Evolutionary conservation across 352 stramenopile species (phyloP).

Genomic region (Globisporangium cystogenes): DNA sequence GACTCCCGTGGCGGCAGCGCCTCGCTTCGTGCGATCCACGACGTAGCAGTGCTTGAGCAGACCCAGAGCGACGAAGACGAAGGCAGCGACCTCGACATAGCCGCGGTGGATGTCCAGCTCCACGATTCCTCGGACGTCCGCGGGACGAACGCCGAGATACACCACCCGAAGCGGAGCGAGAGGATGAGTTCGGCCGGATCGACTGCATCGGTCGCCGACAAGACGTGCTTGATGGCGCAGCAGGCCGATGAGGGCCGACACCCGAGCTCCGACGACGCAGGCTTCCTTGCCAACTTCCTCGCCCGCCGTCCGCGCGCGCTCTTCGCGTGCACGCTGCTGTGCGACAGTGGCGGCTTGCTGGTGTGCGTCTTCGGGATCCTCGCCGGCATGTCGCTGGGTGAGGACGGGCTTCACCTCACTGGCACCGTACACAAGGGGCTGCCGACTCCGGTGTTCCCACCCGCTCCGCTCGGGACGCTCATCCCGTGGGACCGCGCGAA

Average conservation of each 20-base stretch:
- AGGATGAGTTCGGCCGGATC: neutral
- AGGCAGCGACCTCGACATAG: neutral
- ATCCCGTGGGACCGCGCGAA: constrained; percentile 50
- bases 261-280: no score
- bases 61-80: neutral
- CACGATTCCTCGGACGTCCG: constrained; percentile 5
- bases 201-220: neutral
- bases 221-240: constrained; percentile 1
- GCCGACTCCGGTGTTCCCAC: constrained; percentile 35
- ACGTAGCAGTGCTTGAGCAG: neutral
- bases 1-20: neutral
- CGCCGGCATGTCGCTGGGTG: constrained; percentile 47
- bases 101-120: constrained; percentile 4
- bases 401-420: constrained; percentile 70
- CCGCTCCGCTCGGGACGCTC: constrained; percentile 30
- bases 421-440: constrained; percentile 72
- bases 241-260: neutral
- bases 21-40: no score
- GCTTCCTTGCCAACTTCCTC: constrained; percentile 6
- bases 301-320: constrained; percentile 18
- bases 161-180: neutral
- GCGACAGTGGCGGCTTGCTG: constrained; percentile 63
- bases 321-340: constrained; percentile 37
- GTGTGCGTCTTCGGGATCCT: constrained; percentile 78
- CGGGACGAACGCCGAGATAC: neutral